These are phyloP conservation scores for Taphrina sp. DNA, from an alignment of 1,139 yeast species.

Conservation along the genomic window DNA sequence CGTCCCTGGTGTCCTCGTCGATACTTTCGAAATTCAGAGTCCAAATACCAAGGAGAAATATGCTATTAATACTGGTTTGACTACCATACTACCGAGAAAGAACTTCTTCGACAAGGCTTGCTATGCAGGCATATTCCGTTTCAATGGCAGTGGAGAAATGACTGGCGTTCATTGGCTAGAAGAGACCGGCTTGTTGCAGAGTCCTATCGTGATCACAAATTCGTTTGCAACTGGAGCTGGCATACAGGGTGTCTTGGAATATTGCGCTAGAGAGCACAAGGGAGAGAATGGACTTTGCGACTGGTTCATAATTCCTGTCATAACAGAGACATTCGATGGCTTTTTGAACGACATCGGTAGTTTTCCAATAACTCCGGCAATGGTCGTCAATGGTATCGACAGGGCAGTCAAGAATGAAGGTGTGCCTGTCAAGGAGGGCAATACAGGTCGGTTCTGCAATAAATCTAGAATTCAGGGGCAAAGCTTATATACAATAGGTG, in stretches of 20 bases:
- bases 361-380: constrained; percentile 1
- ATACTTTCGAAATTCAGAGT: constrained; percentile 2
- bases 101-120: constrained; percentile 15
- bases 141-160: constrained; percentile 17
- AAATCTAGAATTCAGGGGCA: too few relatives aligned
- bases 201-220: constrained; percentile 12
- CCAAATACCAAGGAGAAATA: not conserved
- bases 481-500: too few relatives aligned
- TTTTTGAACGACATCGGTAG: constrained; percentile 4
- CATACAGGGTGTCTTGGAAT: constrained; percentile 19
- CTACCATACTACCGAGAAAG: constrained; percentile 11
- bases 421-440: constrained; percentile 5
- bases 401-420: constrained; percentile 5
- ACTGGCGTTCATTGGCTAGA: constrained; percentile 16
- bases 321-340: constrained; percentile 17
- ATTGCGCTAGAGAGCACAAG: constrained; percentile 4
- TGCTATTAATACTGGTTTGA: constrained; percentile 13
- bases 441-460: too few relatives aligned
- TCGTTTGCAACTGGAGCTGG: constrained; percentile 19
- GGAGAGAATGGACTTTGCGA: constrained; percentile 7
- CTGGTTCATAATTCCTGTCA: constrained; percentile 20
- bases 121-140: constrained; percentile 8
- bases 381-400: constrained; percentile 5
- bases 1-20: constrained; percentile 4
- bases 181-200: constrained; percentile 8